Evolutionary conservation across 768 basidiomycete species (phyloP), one percentile per base, ranked within the genome.

Genomic region (Astraeus odoratus): DNA sequence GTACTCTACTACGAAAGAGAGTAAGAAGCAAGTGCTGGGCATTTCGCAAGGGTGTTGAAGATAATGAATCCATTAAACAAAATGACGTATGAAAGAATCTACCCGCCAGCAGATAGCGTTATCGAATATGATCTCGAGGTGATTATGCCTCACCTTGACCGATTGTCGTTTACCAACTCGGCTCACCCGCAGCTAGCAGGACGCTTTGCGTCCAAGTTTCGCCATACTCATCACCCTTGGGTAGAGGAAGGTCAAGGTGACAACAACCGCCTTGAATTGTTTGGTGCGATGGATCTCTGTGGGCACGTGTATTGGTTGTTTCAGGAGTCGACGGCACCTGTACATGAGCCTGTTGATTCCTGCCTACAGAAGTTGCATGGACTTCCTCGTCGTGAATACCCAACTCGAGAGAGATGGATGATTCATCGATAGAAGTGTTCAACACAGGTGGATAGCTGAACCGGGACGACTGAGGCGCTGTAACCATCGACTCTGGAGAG

Each of bases 151-250:
- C 50, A 4, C 24, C 16, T 12, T 52, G 19, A 27, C 13, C 33
- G 34, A 33, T 39, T 10, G 18, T 22, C 29, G 24, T 26, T 59
- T 35, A 65, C 67, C 67, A 70, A 18, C 57, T 42, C 10, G 60
- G 52, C 37, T 75, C 70, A 40, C 81, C 79, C 46, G 82, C 83
- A n/a, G 82, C 83, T 62, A 79, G 61, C 47, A 89, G 59, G 39
- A 89, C 86, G 52, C 80, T 83, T 56, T 73, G 69, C 37, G 82
- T 81, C 86, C 87, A 90, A 57, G 86, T 77, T 39, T 78, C 81
- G 47, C 70, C 63, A 37, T 47, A 44, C 30, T 67, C 66, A 19
- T 74, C 73, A 48, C 75, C 69, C 42, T 70, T 56, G 2, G 52
- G 42, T 25, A 64, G 51, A 24, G 51, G 19, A 15, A 65, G 43